Evolutionary conservation across 1,284 basidiomycete genomes (phyloP), one percentile per base, ranked within the genome.

Genomic region (Phlebopus sp.): DNA sequence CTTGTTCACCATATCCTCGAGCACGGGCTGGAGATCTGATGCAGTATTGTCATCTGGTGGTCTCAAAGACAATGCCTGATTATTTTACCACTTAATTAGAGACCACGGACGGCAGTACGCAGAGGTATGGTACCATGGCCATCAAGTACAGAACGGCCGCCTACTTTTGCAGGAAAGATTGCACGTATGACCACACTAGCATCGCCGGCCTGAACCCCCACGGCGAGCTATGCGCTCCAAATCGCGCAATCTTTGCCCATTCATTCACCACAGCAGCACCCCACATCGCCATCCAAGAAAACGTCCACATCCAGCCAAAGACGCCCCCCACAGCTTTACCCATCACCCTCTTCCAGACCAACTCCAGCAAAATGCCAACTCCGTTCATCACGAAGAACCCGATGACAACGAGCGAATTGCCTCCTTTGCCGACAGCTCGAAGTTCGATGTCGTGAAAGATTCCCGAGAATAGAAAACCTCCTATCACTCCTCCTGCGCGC

Each of bases 381-480:
- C 74, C 74, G 59, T 74, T 78, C 56, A 81, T 65, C 35, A 81
- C 39, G 61, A 84, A 86, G 56, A 77, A 84, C 0, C 75, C 74
- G 2, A 68, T 62, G 15, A 79, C 61, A 11, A 60, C 51, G 2
- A 53, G 37, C 23, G 74, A 69, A 27, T 79, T 75, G 0, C 71
- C 70, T 7, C 82, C 81, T 10, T 66, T 67, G 1, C 76, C 79
- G 69, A 78, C 71, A 0, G 78, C 76, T 71, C 79, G 82, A 23
- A 80, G 56, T 2, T 77, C 81, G 18, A 75, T 53, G 54, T 77
- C 70, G 54, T 86, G 84, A 35, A 85, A 58, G 1, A 81, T 38
- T 2, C 75, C 82, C 0, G 82, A 85, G 5, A 75, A 57, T 3
- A 78, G 49, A 58, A 86, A 86, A 0, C 74, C 75, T 3, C 77